A percentile compares a stretch with the other conserved stretches of the same genome.
These are phyloP conservation scores for Bauhinia variegata DNA, from an alignment of 306 rosid genomes.

Conservation along the genomic window DNA sequence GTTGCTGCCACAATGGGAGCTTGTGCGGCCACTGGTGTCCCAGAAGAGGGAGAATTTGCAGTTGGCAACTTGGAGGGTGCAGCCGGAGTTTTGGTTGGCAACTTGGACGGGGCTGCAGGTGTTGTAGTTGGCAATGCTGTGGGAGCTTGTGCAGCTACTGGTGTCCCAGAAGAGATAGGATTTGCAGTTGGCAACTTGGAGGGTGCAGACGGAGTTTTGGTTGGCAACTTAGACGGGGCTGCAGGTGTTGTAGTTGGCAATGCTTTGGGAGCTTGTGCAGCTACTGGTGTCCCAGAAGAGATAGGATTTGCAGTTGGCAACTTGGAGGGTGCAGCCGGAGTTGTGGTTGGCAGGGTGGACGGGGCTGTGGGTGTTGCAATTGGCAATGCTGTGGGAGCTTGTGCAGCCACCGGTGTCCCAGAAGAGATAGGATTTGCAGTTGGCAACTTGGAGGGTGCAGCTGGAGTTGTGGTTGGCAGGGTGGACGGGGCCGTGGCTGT, in stretches of 20 bases:
- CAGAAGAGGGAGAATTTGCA: constrained; percentile 6
- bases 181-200: constrained; percentile 8
- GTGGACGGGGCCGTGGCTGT: constrained; percentile 33
- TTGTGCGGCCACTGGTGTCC: constrained; percentile 3
- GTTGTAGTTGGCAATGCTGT: no score
- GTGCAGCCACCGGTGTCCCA: constrained; percentile 1
- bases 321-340: constrained; percentile 24
- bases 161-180: constrained; percentile 9
- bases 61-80: constrained; percentile 29
- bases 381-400: no score
- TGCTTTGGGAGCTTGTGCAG: no score
- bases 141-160: constrained; percentile 15
- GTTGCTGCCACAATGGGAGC: constrained; percentile 38
- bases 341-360: constrained; percentile 30
- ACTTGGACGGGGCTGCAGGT: constrained; percentile 30
- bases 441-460: constrained; percentile 27
- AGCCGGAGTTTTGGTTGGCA: constrained; percentile 27
- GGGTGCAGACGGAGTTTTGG: constrained; percentile 29
- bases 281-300: constrained; percentile 13
- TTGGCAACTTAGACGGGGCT: constrained; percentile 29
- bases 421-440: constrained; percentile 10
- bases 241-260: no score
- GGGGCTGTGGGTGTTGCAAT: no score
- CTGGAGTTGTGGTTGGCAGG: constrained; percentile 29
- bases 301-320: constrained; percentile 16